Evolutionary conservation across 1,284 basidiomycete species (phyloP).

Genomic region (Apiotrichum porosum): DNA sequence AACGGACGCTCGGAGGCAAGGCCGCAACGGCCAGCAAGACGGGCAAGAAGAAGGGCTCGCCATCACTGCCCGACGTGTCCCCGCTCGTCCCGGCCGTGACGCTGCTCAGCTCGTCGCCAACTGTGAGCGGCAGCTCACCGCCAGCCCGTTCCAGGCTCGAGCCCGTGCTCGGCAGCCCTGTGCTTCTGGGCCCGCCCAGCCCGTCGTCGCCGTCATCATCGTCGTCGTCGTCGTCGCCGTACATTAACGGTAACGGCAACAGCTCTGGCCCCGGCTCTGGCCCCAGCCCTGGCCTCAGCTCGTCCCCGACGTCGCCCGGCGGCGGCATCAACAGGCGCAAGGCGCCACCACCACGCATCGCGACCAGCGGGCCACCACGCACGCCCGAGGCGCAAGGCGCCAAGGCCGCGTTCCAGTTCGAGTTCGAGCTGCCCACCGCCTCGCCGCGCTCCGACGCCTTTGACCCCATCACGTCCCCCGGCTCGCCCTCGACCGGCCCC

Average conservation of each 20-base stretch:
- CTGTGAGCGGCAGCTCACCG: not conserved
- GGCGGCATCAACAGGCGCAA: constrained; percentile 26
- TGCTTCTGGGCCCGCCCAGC: constrained; percentile 9
- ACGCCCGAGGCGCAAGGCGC: constrained; percentile 3
- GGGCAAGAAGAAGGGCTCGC: not conserved
- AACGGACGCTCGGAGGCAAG: constrained; percentile 12
- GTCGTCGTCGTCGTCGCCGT: not conserved
- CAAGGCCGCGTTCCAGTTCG: constrained; percentile 34
- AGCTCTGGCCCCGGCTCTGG: too few relatives aligned
- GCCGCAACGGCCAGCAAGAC: constrained; percentile 1
- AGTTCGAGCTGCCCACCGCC: constrained; percentile 48
- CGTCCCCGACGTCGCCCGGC: not conserved
- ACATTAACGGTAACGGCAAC: not conserved
- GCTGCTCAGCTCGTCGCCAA: not conserved
- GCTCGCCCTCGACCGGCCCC: constrained; percentile 13
- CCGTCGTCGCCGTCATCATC: constrained; percentile 8
- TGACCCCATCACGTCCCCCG: constrained; percentile 29
- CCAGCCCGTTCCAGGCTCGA: not conserved
- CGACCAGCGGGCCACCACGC: constrained; percentile 15
- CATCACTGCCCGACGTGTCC: not conserved
- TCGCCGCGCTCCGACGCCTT: constrained; percentile 49
- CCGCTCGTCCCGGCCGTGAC: not conserved
- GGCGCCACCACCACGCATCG: constrained; percentile 32
- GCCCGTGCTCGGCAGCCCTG: constrained; percentile 6
- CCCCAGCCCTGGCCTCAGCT: too few relatives aligned